Evolutionary conservation across 2,329 filamentous ascomycete species (phyloP).

Genomic region (Ceratocystis cacaofunesta): DNA sequence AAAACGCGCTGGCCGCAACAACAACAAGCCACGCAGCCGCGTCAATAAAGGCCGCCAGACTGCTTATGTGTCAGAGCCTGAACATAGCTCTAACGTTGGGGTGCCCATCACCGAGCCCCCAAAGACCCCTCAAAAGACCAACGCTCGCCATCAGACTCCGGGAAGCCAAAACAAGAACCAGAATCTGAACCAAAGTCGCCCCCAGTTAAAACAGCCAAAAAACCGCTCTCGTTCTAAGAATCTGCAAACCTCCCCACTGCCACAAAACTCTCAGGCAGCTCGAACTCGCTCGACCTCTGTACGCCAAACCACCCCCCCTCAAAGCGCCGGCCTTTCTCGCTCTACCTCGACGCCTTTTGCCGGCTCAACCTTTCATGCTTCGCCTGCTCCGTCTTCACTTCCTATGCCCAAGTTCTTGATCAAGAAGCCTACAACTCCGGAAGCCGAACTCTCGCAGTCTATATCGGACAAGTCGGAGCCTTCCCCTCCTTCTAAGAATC

Average conservation of each 20-base stretch:
- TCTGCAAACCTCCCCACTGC: conserved; percentile 28
- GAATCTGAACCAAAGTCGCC: conserved; percentile 4
- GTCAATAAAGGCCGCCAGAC: conserved; percentile 27
- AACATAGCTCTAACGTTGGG: conserved; percentile 23
- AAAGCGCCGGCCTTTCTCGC: conserved; percentile 12
- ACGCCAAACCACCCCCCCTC: conserved; percentile 15
- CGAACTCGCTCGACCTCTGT: conserved; percentile 21
- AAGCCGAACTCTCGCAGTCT: conserved; percentile 5
- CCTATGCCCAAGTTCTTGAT: conserved; percentile 79
- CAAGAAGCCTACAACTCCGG: conserved; percentile 28
- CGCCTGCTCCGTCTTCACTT: conserved; percentile 75
- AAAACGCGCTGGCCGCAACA: conserved; percentile 29
- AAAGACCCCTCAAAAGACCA: conserved; percentile 34
- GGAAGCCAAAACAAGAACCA: conserved; percentile 21
- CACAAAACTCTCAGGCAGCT: conserved; percentile 29
- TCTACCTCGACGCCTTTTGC: conserved; percentile 51
- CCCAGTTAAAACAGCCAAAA: conserved; percentile 20
- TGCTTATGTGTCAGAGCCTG: conserved; percentile 46
- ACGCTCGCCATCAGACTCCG: conserved; percentile 23
- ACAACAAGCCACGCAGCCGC: conserved; percentile 25
- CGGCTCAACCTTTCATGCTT: conserved; percentile 87
- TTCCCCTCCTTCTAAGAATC: background rate
- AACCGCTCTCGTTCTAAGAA: conserved; percentile 19
- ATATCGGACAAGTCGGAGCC: conserved; percentile 26
- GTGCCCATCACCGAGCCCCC: conserved; percentile 20